phyloP scores from a whole-genome alignment of 2,329 filamentous ascomycete species.

The Aspergillus carbonarius region DNA sequence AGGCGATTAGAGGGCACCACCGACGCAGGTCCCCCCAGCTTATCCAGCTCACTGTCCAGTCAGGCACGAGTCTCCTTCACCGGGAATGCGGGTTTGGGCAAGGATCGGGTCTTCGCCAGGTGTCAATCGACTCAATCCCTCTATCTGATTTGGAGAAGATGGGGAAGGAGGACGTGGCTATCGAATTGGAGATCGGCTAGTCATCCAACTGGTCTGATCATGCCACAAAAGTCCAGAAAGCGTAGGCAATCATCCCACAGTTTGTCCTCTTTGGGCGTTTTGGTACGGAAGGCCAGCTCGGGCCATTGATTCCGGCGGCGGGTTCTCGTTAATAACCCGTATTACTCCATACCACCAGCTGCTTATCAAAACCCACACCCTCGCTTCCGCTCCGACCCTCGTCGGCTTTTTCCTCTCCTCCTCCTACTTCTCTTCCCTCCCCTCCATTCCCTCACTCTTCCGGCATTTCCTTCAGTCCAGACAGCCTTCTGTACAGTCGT shows the following conservation, averaged over 20 bases:
- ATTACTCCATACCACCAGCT: slow-evolving; percentile 4
- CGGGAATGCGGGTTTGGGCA: slow-evolving; percentile 23
- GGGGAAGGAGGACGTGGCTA: neutral
- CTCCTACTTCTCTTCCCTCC: slow-evolving; percentile 15
- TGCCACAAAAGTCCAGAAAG: neutral
- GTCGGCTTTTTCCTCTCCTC: slow-evolving; percentile 15
- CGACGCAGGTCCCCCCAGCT: neutral
- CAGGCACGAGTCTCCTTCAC: slow-evolving; percentile 22
- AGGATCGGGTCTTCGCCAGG: slow-evolving; percentile 19
- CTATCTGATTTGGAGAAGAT: slow-evolving; percentile 9
- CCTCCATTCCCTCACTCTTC: slow-evolving; percentile 14
- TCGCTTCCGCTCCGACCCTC: slow-evolving; percentile 19
- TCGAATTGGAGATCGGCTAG: neutral
- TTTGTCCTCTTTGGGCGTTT: too few species aligned
- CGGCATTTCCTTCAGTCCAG: slow-evolving; percentile 16
- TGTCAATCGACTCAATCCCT: neutral
- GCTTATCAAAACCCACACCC: slow-evolving; percentile 18
- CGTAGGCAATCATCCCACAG: neutral
- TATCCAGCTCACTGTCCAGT: slow-evolving; percentile 1
- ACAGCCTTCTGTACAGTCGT: slow-evolving; percentile 13
- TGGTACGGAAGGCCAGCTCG: neutral
- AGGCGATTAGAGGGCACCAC: neutral
- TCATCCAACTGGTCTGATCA: neutral
- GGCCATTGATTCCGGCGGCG: neutral
- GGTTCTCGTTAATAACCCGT: slow-evolving; percentile 3